Base-by-base conservation (phyloP, 1,284 basidiomycete species). In the Pisolithus thermaeus region DNA sequence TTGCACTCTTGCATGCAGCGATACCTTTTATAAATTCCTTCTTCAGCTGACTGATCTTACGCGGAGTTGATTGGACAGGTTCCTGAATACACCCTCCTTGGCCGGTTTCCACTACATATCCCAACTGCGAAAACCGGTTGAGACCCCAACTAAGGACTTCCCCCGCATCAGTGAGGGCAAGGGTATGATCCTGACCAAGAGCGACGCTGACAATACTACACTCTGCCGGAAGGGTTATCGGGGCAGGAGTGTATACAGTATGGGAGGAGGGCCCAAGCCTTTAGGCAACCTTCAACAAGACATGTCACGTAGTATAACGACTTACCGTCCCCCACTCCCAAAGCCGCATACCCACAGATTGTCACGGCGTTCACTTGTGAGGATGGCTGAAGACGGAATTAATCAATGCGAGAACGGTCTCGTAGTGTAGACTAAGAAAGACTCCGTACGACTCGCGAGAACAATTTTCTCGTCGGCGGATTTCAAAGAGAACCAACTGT, bases 111-210 rank as follows among this genome's bases (percentile, higher is more conserved):
- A 97, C 76, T 4, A 80, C 71, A 62, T 97, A 99, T 7, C 97
- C 97, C 0, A 99, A 76, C 66, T 96, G 92, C 0, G 80, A 75
- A 64, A 92, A 95, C 8, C 90, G 78, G 58, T 96, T 97, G 41
- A 91, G 70, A 4, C 96, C 97, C 87, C 94, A 99, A 5, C 87
- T 92, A 45, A 88, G 81, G 7, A 98, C 81, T 59, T 92, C 89
- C 4, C 96, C 95, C 0, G 77, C 66, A 8, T 75, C 78, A 0
- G 92, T 94, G 37, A 98, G 74, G 1, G 86, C 88, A 20, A 98
- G 78, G 0, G 95, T 96, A 66, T 99, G 97, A 62, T 99, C 96
- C 63, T 94, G 94, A 2, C 90, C 96, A 2, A 95, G 75, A 0
- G 94, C 92, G 42, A 97, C 79, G 3, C 81, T 73, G 2, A 76